Base-by-base conservation (phyloP, 441 rosid genomes). In the Populus hybrid region DNA sequence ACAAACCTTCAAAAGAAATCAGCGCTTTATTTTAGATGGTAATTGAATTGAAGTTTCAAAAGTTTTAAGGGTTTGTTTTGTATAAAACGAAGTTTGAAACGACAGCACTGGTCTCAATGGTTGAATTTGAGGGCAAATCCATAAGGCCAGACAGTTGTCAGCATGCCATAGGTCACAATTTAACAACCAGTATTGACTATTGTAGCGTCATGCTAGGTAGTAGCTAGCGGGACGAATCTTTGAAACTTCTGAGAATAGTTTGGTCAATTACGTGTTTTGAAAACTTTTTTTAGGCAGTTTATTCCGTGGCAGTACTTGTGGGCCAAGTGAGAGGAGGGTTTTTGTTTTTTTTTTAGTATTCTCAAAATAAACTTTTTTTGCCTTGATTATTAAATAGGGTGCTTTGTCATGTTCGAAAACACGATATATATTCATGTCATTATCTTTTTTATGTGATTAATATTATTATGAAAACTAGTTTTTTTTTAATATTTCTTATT, bases 221-320 rank as follows among this genome's bases (percentile, higher is more conserved):
- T 3, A 20, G 20, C 10, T 54, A 54, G 4, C 8, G 30, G 36
- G 14, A 35, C 10, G 11, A 14, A 10, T 46, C 66, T 20, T 42
- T 8, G 42, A 74, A 75, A 38, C 67, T 68, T 63, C 50, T 16
- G 46, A 28, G n/a, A 3, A 10, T 32, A 20, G 79, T 71, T 75
- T 75, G 73, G 79, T 80, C 82, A 75, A 75, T 35, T 40, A 32
- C 66, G 74, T 18, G 32, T 9, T 6, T 69, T 8, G 26, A 57
- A 67, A 36, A 10, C 24, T 1, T 26, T 3, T 26, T 74, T 30
- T 21, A 50, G 65, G 69, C 21, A 16, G 40, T 20, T 54, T 32
- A 23, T 74, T 36, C 38, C 4, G 54, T 12, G 73, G 20, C 6
- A 46, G 78, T 54, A 11, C 69, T 36, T 21, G n/a, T 5, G 42